A percentile compares a stretch with the other conserved stretches of the same genome.
These are phyloP conservation scores for Starmera stellimalicola DNA, from an alignment of 1,139 yeast species.

Conservation along the genomic window DNA sequence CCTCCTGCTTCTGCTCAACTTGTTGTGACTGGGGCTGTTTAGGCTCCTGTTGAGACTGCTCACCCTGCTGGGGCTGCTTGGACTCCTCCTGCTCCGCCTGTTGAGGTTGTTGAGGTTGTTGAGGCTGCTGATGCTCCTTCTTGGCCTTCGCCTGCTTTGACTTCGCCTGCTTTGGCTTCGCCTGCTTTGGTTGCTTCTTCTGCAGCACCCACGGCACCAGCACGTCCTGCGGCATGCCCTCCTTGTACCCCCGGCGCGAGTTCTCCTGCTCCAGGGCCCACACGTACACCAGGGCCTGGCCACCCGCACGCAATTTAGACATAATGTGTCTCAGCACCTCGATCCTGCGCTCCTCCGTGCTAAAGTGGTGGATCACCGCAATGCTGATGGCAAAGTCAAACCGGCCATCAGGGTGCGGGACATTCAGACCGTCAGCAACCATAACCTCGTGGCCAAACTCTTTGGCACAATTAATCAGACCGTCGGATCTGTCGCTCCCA, in stretches of 20 bases:
- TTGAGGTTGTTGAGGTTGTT: too few relatives aligned
- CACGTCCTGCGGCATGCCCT: constrained; percentile 87
- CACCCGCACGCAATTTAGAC: constrained; percentile 46
- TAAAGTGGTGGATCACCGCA: constrained; percentile 93
- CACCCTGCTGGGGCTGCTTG: constrained; percentile 4
- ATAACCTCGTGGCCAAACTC: constrained; percentile 42
- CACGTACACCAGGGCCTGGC: constrained; percentile 73
- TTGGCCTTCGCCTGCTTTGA: constrained; percentile 8
- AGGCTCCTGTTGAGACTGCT: constrained; percentile 1
- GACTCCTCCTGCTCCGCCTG: constrained; percentile 18
- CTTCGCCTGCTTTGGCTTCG: constrained; percentile 12
- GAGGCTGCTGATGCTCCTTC: background rate
- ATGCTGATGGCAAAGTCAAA: constrained; percentile 86
- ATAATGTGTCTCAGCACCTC: constrained; percentile 66
- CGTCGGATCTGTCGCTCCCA: constrained; percentile 80
- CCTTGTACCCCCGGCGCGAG: constrained; percentile 80
- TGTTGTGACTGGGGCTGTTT: constrained; percentile 5
- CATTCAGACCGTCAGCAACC: constrained; percentile 60
- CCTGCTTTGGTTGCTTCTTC: constrained; percentile 25
- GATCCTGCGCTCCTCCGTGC: constrained; percentile 71
- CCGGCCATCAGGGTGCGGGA: constrained; percentile 49
- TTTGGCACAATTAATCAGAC: constrained; percentile 64
- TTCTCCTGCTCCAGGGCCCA: constrained; percentile 94
- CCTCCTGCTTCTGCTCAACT: constrained; percentile 12
- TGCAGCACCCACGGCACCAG: constrained; percentile 91